phyloP scores from a whole-genome alignment of 177 flowering plant species.

The Vitis hybrid region DNA sequence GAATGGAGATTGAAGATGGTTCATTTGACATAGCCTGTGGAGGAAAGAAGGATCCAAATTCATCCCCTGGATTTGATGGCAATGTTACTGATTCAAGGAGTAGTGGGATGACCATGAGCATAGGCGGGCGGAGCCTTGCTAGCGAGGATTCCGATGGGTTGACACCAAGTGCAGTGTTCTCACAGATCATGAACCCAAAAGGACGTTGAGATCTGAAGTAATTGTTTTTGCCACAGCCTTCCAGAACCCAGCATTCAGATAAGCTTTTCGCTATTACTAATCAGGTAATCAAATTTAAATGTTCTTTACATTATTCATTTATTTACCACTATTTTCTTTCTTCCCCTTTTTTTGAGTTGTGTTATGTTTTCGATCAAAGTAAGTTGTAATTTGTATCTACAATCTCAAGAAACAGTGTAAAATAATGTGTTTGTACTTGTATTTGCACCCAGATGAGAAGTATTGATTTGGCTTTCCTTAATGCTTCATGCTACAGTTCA shows the following conservation, averaged over 20 bases:
- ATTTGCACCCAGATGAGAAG: not conserved
- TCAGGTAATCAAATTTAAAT: not conserved
- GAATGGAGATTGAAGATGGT: conserved; percentile 43
- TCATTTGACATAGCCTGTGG: conserved; percentile 30
- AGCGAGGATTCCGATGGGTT: conserved; percentile 91
- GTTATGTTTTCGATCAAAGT: conserved; percentile 10
- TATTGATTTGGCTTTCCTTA: not conserved
- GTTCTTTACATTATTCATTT: conserved; percentile 5
- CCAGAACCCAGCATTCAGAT: not conserved
- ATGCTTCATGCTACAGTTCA: not conserved
- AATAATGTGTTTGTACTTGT: conserved; percentile 6
- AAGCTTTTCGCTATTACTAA: not conserved
- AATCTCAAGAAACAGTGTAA: conserved; percentile 3
- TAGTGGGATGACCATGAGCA: conserved; percentile 76
- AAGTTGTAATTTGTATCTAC: conserved; percentile 21
- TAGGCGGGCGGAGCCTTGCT: conserved; percentile 82
- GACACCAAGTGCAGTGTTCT: conserved; percentile 93
- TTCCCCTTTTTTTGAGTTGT: not conserved
- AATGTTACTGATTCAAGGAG: conserved; percentile 73
- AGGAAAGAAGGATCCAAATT: conserved; percentile 64
- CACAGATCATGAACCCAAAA: conserved; percentile 96
- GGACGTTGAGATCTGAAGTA: conserved; percentile 49
- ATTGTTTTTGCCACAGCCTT: not conserved
- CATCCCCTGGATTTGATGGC: conserved; percentile 45
- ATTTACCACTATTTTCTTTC: not conserved